phyloP scores from a whole-genome alignment of 148 eudicot genomes.

The Bassia scoparia region DNA sequence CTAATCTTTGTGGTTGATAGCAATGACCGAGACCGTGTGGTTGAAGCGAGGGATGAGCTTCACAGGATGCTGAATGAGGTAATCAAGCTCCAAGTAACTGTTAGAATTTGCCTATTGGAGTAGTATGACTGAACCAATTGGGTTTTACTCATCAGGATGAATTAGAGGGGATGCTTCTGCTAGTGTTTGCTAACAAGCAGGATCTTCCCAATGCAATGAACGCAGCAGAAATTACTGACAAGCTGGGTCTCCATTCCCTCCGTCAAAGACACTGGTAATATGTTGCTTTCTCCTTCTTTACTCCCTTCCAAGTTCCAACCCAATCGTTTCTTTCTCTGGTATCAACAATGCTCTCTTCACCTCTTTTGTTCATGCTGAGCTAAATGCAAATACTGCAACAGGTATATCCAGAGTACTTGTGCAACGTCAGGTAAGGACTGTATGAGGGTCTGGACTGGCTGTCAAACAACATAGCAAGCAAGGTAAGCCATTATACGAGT shows the following conservation, averaged over 20 bases:
- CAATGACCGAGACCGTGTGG: constrained; percentile 70
- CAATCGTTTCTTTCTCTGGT: not conserved
- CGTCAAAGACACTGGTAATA: constrained; percentile 71
- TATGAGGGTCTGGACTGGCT: constrained; percentile 77
- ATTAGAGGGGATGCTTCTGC: constrained; percentile 65
- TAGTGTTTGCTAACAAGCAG: constrained; percentile 84
- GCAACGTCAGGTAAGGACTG: constrained; percentile 71
- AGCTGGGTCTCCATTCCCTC: constrained; percentile 77
- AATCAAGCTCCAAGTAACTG: not conserved
- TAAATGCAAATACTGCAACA: constrained; percentile 16
- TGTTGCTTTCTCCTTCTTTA: not conserved
- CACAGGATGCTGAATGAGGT: constrained; percentile 82
- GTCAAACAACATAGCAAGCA: constrained; percentile 69
- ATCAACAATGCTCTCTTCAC: not conserved
- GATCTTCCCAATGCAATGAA: constrained; percentile 87
- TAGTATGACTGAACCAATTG: constrained; percentile 1
- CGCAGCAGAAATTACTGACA: constrained; percentile 79
- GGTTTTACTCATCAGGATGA: constrained; percentile 47
- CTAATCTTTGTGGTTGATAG: constrained; percentile 72
- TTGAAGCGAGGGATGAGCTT: constrained; percentile 73
- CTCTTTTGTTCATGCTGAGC: not conserved
- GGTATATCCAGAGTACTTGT: constrained; percentile 78
- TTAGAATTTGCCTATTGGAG: not conserved
- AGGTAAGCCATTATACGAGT: constrained; percentile 26
- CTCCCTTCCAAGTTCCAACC: not conserved